Evolutionary conservation across 106 monocot species (phyloP).

Genomic region (Apostasia shenzhenica): DNA sequence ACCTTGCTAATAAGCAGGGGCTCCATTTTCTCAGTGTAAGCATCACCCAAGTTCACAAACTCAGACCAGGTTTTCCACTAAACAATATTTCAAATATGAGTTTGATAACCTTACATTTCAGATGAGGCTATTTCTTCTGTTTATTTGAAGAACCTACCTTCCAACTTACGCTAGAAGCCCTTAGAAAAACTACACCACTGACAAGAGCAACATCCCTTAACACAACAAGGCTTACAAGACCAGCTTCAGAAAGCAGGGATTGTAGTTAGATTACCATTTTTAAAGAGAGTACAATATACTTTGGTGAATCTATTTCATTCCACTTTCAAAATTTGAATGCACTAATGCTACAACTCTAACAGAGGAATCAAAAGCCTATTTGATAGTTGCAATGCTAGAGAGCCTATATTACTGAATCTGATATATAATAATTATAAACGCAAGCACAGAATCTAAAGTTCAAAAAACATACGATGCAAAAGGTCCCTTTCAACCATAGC

Average conservation of each 20-base stretch:
- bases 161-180: constrained; percentile 81
- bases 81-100: constrained; percentile 3
- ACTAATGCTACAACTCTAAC: too few species aligned
- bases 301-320: too few species aligned
- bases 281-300: not conserved
- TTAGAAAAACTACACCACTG: constrained; percentile 69
- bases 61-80: constrained; percentile 90
- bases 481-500: constrained; percentile 90
- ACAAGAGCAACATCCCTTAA: constrained; percentile 78
- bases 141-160: constrained; percentile 32
- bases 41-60: constrained; percentile 65
- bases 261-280: constrained; percentile 7
- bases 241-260: constrained; percentile 44
- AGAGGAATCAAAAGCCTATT: too few species aligned
- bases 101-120: not conserved
- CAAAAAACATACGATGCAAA: constrained; percentile 57
- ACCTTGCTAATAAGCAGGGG: constrained; percentile 98
- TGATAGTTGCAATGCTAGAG: too few species aligned
- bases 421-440: too few species aligned
- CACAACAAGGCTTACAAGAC: constrained; percentile 65
- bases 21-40: constrained; percentile 61
- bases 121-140: not conserved
- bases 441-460: too few species aligned
- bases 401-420: too few species aligned
- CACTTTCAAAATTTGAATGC: too few species aligned